These are phyloP conservation scores for Psilocybe azurescens DNA, from an alignment of 768 basidiomycete genomes.

Conservation along the genomic window DNA sequence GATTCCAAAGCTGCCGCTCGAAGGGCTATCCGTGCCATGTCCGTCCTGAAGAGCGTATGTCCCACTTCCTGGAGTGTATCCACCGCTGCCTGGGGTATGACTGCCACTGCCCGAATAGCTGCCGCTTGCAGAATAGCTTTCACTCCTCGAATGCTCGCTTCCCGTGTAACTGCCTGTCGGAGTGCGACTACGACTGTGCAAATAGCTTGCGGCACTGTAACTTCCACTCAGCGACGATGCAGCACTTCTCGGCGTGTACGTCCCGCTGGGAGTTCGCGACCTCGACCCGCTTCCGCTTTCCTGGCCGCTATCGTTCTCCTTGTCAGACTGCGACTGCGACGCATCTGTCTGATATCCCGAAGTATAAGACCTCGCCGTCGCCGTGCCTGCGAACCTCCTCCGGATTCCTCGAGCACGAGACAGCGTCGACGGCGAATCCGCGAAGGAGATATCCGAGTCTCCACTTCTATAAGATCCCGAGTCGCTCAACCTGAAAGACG, in stretches of 20 bases:
- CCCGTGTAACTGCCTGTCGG: conserved; percentile 48
- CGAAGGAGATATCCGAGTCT: conserved; percentile 40
- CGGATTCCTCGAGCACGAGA: conserved; percentile 65
- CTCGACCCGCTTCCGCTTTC: conserved; percentile 15
- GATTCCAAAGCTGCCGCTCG: conserved; percentile 15
- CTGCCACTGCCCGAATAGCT: conserved; percentile 31
- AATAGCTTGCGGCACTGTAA: conserved; percentile 14
- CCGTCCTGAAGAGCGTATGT: conserved; percentile 9
- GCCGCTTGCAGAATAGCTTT: conserved; percentile 15
- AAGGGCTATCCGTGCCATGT: conserved; percentile 10
- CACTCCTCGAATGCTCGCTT: conserved; percentile 26
- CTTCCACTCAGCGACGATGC: conserved; percentile 24
- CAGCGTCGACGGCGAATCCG: conserved; percentile 57
- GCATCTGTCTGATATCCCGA: conserved; percentile 39
- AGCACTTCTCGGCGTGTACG: conserved; percentile 33
- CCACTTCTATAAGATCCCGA: conserved; percentile 59
- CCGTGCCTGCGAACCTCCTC: conserved; percentile 48
- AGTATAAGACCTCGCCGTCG: conserved; percentile 49
- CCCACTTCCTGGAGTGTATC: conserved; percentile 31
- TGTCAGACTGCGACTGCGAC: conserved; percentile 45
- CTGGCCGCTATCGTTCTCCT: conserved; percentile 52
- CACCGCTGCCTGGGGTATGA: conserved; percentile 33
- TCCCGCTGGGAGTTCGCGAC: conserved; percentile 25
- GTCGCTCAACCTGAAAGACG: conserved; percentile 52
- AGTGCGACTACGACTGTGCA: conserved; percentile 18